These are phyloP conservation scores for Gossypium schwendimanii DNA, from an alignment of 441 rosid genomes.

Conservation along the genomic window DNA sequence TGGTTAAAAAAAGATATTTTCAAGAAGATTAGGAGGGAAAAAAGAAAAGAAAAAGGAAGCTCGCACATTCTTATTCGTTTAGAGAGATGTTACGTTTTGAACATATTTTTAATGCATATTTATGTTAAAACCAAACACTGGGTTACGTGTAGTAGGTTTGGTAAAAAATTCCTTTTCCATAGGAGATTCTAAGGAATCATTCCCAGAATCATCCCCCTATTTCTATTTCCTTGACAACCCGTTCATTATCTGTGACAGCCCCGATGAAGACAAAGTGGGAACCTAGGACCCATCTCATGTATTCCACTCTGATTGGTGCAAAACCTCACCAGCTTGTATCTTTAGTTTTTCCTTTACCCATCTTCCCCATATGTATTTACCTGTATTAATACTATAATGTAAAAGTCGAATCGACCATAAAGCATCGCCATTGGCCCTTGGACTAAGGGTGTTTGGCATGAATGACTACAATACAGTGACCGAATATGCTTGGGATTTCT, in stretches of 20 bases:
- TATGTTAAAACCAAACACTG: background rate
- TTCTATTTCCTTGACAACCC: no score
- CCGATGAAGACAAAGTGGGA: no score
- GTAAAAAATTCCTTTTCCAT: background rate
- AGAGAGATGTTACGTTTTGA: background rate
- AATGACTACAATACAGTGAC: constrained; percentile 18
- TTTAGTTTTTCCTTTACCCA: background rate
- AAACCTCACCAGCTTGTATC: background rate
- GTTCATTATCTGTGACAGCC: no score
- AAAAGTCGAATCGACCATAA: background rate
- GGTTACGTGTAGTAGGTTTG: background rate
- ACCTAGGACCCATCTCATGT: no score
- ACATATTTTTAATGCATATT: background rate
- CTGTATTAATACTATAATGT: background rate
- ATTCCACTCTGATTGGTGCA: no score
- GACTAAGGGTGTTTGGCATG: constrained; percentile 6
- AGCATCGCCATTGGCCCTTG: background rate
- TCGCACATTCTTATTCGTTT: background rate
- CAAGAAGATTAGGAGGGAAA: background rate
- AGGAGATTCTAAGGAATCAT: constrained; percentile 28
- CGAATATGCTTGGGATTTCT: constrained; percentile 49
- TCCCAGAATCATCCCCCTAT: no score
- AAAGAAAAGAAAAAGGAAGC: background rate
- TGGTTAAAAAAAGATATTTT: background rate
- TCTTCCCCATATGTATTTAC: background rate